phyloP scores from a whole-genome alignment of 148 eudicot species.

The Gaultheria prostrata region DNA sequence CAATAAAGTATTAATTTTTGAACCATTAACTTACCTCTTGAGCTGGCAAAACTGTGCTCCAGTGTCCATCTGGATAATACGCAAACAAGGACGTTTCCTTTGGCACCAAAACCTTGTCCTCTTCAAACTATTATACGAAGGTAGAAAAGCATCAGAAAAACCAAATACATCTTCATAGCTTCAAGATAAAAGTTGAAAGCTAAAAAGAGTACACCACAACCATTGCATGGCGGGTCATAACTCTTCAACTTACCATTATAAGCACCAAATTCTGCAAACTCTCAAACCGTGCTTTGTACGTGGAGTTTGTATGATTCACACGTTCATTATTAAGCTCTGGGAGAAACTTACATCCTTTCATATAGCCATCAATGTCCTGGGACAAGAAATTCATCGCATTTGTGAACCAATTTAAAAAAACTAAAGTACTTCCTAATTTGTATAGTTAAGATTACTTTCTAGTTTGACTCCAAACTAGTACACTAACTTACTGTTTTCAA shows the following conservation, averaged over 20 bases:
- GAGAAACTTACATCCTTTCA: slow-evolving; percentile 45
- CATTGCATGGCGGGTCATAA: not conserved
- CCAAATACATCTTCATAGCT: not conserved
- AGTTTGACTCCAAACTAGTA: not conserved
- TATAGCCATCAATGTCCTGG: slow-evolving; percentile 33
- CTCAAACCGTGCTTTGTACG: not conserved
- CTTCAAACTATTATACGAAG: slow-evolving; percentile 35
- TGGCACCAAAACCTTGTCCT: slow-evolving; percentile 51
- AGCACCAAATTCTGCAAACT: slow-evolving; percentile 18
- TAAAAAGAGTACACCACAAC: not conserved
- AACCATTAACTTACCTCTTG: slow-evolving; percentile 38
- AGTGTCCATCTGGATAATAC: slow-evolving; percentile 45
- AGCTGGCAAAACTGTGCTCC: slow-evolving; percentile 38
- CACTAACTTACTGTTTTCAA: not conserved
- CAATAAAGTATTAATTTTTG: not conserved
- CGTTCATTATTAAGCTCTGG: slow-evolving; percentile 54
- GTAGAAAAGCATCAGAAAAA: not conserved
- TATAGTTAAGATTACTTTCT: not conserved
- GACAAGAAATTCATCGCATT: not conserved
- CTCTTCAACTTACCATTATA: slow-evolving; percentile 12
- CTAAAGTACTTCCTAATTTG: not conserved
- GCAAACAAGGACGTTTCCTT: slow-evolving; percentile 65
- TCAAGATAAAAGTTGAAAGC: not conserved
- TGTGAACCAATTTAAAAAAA: not conserved
- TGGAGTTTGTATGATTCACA: slow-evolving; percentile 21